Conservation (phyloP, 1,284 basidiomycete genomes). For the Puccinia novopanici region DNA sequence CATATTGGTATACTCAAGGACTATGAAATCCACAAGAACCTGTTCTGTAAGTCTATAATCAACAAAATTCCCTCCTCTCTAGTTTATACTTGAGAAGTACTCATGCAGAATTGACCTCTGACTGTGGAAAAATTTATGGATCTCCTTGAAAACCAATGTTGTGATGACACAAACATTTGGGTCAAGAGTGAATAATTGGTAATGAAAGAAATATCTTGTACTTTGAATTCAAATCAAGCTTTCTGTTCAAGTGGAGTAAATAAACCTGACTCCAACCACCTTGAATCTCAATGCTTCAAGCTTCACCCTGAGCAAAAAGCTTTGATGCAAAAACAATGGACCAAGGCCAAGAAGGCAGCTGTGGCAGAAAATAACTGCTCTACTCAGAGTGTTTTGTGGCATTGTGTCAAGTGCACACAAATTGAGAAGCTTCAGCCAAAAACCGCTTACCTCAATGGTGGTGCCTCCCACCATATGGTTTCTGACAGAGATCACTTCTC, state of each 20-base stretch:
- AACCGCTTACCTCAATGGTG: slow-evolving; percentile 4
- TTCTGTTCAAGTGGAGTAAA: background rate
- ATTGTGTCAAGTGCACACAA: background rate
- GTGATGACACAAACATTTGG: background rate
- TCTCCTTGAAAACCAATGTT: background rate
- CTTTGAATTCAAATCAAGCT: background rate
- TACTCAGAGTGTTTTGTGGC: too few relatives aligned
- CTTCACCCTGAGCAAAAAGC: background rate
- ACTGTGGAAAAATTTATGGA: background rate
- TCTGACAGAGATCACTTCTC: too few relatives aligned
- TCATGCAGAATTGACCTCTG: background rate
- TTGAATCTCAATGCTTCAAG: too few relatives aligned
- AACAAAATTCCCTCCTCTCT: background rate
- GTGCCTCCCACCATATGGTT: slow-evolving; percentile 22
- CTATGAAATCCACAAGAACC: background rate
- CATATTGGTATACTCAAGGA: background rate
- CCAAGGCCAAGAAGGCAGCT: background rate
- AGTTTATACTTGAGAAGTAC: too few relatives aligned
- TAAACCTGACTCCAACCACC: slow-evolving; percentile 1
- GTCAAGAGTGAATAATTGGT: background rate
- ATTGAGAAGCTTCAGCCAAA: background rate
- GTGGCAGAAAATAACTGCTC: background rate
- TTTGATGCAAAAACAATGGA: too few relatives aligned
- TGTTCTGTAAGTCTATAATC: background rate
- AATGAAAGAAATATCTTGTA: background rate